Base-by-base conservation (phyloP, 176 grass and related monocot genomes). In the Ensete ventricosum region DNA sequence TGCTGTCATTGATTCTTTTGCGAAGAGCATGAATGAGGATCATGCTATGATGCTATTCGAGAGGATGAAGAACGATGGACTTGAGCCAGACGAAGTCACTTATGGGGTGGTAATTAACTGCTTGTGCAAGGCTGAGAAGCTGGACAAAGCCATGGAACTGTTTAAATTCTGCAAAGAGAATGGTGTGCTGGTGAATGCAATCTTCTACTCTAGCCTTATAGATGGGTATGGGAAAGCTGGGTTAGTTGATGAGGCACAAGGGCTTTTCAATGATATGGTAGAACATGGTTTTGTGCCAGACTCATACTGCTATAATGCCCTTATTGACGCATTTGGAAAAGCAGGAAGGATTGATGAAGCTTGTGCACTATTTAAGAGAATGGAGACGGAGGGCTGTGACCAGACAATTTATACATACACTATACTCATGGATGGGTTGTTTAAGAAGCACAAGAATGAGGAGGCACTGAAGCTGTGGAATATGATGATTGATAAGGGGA, bases 351-450 rank as follows among this genome's bases (percentile, higher is more conserved):
- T 80, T 1, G 78, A 87, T 14, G 88, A 87, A 78, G 95, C 90
- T 1, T 89, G 88, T 67, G 86, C 81, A 65, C 60, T 93, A 62
- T 88, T 85, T 79, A 91, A 85, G 69, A 87, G 82, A 78, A 98
- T 94, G 90, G 95, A 93, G 81, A 78, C 14, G 1, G 88, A 91
- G 83, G 95, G 95, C 0, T 87, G 88, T 58, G 86, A 88, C 73
- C 90, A 86, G 62, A 98, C 95, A 1, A 78, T 98, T 65, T 89
- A 93, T 86, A 98, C 95, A 11, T 98, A 91, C 55, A 87, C 86
- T 54, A 84, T 85, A 64, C 76, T 99, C 25, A 94, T 91, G 21
- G 90, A 99, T 82, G 88, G 88, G 64, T 64, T 99, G 75, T 99
- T 94, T 80, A 91, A 83, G 74, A 83, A 89, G 19, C 95, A 99